phyloP scores from a whole-genome alignment of 352 stramenopile species.

The Phytophthora sojae region DNA sequence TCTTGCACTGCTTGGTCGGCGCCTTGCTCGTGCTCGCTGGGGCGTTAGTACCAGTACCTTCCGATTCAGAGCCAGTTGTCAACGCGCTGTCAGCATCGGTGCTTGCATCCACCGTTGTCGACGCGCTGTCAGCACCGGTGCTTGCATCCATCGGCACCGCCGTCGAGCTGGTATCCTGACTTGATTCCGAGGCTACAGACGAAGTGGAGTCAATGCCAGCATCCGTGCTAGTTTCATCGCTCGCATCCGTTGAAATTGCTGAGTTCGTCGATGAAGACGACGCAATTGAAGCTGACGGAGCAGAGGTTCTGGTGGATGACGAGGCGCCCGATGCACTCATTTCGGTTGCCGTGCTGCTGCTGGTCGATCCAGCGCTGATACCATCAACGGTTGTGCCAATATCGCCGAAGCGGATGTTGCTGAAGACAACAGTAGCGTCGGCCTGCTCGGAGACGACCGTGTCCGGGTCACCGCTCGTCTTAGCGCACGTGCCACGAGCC shows the following conservation, averaged over 20 bases:
- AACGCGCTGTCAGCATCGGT: neutral
- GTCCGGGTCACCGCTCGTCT: conserved; percentile 41
- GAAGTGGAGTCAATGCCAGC: neutral
- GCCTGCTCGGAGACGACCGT: conserved; percentile 50
- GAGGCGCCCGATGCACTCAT: conserved; percentile 8
- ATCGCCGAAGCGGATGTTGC: conserved; percentile 51
- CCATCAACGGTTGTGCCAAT: conserved; percentile 53
- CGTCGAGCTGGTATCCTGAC: neutral
- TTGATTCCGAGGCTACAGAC: conserved; percentile 4
- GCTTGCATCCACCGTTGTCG: conserved; percentile 4
- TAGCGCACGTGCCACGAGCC: conserved; percentile 56
- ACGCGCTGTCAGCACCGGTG: neutral
- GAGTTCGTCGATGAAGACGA: neutral
- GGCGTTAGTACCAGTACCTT: neutral
- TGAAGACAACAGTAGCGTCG: conserved; percentile 59
- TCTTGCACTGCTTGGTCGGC: conserved; percentile 16
- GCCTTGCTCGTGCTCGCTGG: neutral
- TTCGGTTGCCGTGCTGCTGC: conserved; percentile 5
- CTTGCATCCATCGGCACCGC: neutral
- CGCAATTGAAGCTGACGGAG: neutral
- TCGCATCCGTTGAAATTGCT: neutral
- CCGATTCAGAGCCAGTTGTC: neutral
- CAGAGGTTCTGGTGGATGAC: neutral
- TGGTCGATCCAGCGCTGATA: conserved; percentile 26
- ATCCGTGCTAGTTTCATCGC: conserved; percentile 1